A percentile compares a stretch with the other conserved stretches of the same genome.
These are phyloP conservation scores for Daldinia eschscholtzii DNA, from an alignment of 2,329 filamentous ascomycete species.

Conservation along the genomic window DNA sequence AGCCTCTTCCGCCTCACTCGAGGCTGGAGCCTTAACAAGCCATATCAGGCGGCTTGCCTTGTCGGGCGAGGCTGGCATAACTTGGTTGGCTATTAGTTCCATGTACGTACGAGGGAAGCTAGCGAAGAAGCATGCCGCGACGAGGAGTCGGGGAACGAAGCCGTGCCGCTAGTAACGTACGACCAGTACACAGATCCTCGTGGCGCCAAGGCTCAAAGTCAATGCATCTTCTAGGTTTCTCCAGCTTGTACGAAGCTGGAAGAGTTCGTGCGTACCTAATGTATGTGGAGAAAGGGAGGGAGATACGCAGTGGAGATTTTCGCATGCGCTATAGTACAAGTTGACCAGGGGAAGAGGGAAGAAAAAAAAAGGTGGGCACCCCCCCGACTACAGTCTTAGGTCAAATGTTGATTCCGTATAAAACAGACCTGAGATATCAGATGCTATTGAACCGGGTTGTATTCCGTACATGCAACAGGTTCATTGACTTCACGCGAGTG, in stretches of 20 bases:
- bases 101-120: slow-evolving; percentile 10
- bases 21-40: slow-evolving; percentile 45
- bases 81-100: background rate
- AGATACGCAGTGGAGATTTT: slow-evolving; percentile 27
- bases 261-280: slow-evolving; percentile 1
- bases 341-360: slow-evolving; percentile 14
- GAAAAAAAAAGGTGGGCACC: slow-evolving; percentile 27
- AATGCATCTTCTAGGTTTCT: slow-evolving; percentile 31
- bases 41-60: background rate
- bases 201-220: slow-evolving; percentile 24
- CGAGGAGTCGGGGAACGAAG: slow-evolving; percentile 26
- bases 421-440: slow-evolving; percentile 7
- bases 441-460: slow-evolving; percentile 6
- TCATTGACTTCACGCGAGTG: slow-evolving; percentile 14
- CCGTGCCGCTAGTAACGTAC: slow-evolving; percentile 31
- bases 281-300: slow-evolving; percentile 32
- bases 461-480: slow-evolving; percentile 25
- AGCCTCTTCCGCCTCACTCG: slow-evolving; percentile 50
- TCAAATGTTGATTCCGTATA: slow-evolving; percentile 26
- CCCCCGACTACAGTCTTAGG: slow-evolving; percentile 19
- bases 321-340: slow-evolving; percentile 18
- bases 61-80: slow-evolving; percentile 1
- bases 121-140: slow-evolving; percentile 22
- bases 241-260: slow-evolving; percentile 12
- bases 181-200: slow-evolving; percentile 17